Evolutionary conservation across 2,329 filamentous ascomycete species (phyloP).

Genomic region (Xylaria multiplex): DNA sequence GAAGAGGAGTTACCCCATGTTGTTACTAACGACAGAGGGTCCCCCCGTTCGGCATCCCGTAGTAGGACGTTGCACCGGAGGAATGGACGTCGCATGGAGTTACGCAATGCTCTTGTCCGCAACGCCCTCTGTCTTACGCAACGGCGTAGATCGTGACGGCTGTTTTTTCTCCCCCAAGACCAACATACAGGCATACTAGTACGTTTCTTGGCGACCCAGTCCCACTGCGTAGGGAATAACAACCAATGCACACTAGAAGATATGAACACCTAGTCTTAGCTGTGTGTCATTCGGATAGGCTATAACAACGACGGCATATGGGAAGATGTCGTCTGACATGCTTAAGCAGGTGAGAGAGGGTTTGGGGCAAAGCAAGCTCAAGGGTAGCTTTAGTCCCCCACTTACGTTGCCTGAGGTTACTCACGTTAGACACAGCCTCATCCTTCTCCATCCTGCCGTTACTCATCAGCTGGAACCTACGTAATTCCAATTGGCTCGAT

Average conservation of each 20-base stretch:
- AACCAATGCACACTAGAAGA: constrained; percentile 1
- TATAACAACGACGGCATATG: constrained; percentile 8
- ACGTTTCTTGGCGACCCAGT: background rate
- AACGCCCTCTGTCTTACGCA: constrained; percentile 16
- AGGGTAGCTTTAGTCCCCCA: constrained; percentile 30
- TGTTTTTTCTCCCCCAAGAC: background rate
- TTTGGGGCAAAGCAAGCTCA: constrained; percentile 28
- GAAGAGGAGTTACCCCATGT: background rate
- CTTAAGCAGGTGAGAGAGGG: background rate
- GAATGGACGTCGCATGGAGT: constrained; percentile 24
- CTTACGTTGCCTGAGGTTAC: background rate
- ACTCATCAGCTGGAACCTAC: background rate
- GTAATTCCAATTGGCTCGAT: background rate
- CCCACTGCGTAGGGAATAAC: background rate
- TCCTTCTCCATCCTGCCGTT: constrained; percentile 22
- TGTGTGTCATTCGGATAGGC: background rate
- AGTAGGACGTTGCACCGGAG: constrained; percentile 16
- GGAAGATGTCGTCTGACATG: constrained; percentile 12
- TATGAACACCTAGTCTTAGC: constrained; percentile 2
- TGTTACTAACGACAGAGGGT: background rate
- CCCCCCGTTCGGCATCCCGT: constrained; percentile 18
- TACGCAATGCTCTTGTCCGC: constrained; percentile 16
- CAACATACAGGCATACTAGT: background rate
- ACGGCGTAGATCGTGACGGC: constrained; percentile 16
- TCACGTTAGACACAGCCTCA: constrained; percentile 28